Evolutionary conservation across 495 filamentous ascomycete species (phyloP), one percentile per base, ranked within the genome.

Genomic region (Neurospora cerealis): DNA sequence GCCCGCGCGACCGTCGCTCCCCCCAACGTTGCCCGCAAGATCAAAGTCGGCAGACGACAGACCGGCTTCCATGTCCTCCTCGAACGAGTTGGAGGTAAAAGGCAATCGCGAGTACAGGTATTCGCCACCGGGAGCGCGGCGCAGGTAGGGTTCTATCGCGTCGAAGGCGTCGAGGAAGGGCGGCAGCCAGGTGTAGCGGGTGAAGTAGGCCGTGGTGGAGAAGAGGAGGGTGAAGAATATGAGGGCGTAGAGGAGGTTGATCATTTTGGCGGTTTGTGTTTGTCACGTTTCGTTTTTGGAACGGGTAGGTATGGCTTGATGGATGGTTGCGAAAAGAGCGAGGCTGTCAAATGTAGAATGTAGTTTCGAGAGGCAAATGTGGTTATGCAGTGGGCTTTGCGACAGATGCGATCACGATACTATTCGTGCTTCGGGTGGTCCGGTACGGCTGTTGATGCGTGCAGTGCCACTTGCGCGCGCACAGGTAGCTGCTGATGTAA

Each of bases 1-100:
- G 1, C 96, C 96, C 2, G 88, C 87, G 72, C 96, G 88, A 5
- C 83, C 82, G 80, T 99, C 96, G 28, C 91, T 91, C 37, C 86
- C 88, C 37, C 89, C 89, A 24, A 99, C 82, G 83, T 99, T 99
- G 34, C 86, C 87, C 36, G 84, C 78, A 48, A 98, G 87, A 78
- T 97, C 91, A 80, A 98, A 99, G 66, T 89, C 90, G 66, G 85
- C 86, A 60, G 92, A 95, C 70, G 90, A 92, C 38, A 99, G 86
- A 21, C 96, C 96, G 28, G 92, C 88, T 80, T 97, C 94, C 48
- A 94, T 87, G 83, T 99, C 96, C 69, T 84, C 88, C 42, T 86
- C 85, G 82, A 98, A 81, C 3, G 74, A 44, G 44, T 71, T 72
- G 36, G 73, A 97, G 75, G 88, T 88, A 4, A 86, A 83, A 0